Conservation (phyloP, 2,329 filamentous ascomycete species). For the Nemania diffusa region DNA sequence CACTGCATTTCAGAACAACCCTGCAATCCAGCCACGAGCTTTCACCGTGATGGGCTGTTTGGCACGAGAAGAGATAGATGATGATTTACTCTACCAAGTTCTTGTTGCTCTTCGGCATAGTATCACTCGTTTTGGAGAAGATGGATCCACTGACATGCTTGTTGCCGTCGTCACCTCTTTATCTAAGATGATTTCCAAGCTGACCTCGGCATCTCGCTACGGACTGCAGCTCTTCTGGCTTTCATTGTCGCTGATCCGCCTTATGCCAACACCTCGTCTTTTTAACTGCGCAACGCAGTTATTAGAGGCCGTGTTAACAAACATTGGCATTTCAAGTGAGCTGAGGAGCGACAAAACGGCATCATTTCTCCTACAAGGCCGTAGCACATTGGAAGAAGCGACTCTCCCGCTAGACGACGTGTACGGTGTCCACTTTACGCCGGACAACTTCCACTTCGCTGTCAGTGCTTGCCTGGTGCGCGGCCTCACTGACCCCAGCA, state of each 20-base stretch:
- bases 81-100: slow-evolving; percentile 76
- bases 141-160: slow-evolving; percentile 73
- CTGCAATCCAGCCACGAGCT: slow-evolving; percentile 74
- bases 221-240: slow-evolving; percentile 77
- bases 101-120: slow-evolving; percentile 74
- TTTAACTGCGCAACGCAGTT: slow-evolving; percentile 75
- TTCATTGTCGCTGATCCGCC: slow-evolving; percentile 71
- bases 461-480: slow-evolving; percentile 72
- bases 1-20: slow-evolving; percentile 78
- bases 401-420: slow-evolving; percentile 70
- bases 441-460: slow-evolving; percentile 74
- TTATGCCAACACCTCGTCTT: slow-evolving; percentile 66
- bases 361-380: slow-evolving; percentile 68
- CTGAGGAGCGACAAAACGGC: slow-evolving; percentile 70
- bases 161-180: slow-evolving; percentile 73
- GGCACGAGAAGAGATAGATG: slow-evolving; percentile 76
- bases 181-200: slow-evolving; percentile 77
- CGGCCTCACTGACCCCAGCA: slow-evolving; percentile 71
- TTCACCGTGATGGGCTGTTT: slow-evolving; percentile 78
- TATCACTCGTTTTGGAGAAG: slow-evolving; percentile 71
- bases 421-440: slow-evolving; percentile 72
- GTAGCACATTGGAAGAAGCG: slow-evolving; percentile 69
- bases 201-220: slow-evolving; percentile 73
- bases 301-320: slow-evolving; percentile 71
- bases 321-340: slow-evolving; percentile 70